Base-by-base conservation (phyloP, 305 asterid species). In the Solanum aculeatissimum region DNA sequence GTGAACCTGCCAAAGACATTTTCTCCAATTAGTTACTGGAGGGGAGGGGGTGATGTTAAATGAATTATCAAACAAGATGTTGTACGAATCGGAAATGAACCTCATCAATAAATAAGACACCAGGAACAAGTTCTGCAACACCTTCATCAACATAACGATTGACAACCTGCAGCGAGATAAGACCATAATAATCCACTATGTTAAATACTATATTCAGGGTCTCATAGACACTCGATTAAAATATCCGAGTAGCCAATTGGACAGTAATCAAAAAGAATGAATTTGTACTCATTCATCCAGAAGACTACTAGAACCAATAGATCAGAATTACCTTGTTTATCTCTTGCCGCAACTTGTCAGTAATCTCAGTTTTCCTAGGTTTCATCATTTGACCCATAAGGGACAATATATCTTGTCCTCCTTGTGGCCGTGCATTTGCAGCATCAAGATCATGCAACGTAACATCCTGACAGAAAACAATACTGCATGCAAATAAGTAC, bases 381-480 rank as follows among this genome's bases (percentile, higher is more conserved):
- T 95, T 97, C 99, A 97, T 93, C 98, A 97, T 92, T 91, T 97
- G 99, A 75, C 98, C 98, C 99, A 97, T 95, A 82, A 97, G 90
- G 63, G 99, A 97, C 90, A 97, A 85, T 89, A 97, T 95, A 91
- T 97, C 99, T 89, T 97, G 99, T 40, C 99, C 99, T 85, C 99
- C 99, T 90, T 95, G 98, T 66, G 98, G 99, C 57, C 98, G 88
- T 88, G 99, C 99, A 92, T 95, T 97, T 83, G 99, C 98, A 89
- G 98, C 95, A 91, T 97, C 99, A 79, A 97, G 96, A 91, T 97
- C 99, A 88, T 70, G 99, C 90, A 97, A 84, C 0, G 98, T 93
- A 77, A 97, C 99, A 91, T 97, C 99, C 99, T 97, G 89, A 21
- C 0, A 3, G 35, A 65, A 65, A 47, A 51, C 42, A 66, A 51